Base-by-base conservation (phyloP, 345 rosid species). In the Dipteronia dyeriana region DNA sequence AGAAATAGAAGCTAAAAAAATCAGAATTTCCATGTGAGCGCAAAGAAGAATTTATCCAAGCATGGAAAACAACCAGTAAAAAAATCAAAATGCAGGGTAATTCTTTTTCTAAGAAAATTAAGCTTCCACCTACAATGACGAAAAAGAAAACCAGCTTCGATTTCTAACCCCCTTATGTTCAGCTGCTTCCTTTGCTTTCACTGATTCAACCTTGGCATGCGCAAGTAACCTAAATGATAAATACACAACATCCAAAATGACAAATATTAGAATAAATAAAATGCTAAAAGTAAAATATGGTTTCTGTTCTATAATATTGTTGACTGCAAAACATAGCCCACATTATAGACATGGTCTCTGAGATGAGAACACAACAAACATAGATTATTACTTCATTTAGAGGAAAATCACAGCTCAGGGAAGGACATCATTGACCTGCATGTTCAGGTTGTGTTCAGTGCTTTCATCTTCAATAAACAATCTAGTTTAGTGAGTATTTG, bases 161-260 rank as follows among this genome's bases (percentile, higher is more conserved):
- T 91, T 92, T 80, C 88, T 86, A 78, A 87, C 88, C 86, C 84
- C 88, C 81, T 88, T 89, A 82, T 83, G 92, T 81, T 92, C 95
- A 73, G 99, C 99, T 74, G 91, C 99, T 86, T 94, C 98, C 87
- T 92, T 96, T 16, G 91, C 87, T 81, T 85, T 92, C 57, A 91
- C 95, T 75, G 97, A 90, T 88, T 96, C 98, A 87, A 89, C 91
- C 90, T 94, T 96, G 59, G 97, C 99, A 91, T 96, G 99, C 68
- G 98, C 99, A 82, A 96, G 98, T 79, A 96, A 88, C 97, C 99
- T 96, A 82, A 65, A 71, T 25, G 20, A 73, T 71, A 47, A 77
- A 81, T 43, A 67, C 60, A 76, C 64, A 56, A 69, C 16, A 80
- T 54, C 38, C 49, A 56, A 75, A 73, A 70, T 57, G 45, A 14